A percentile compares a stretch with the other conserved stretches of the same genome.
Evolutionary conservation across 176 grass and related monocot genomes (phyloP).

Genomic region (Thalia dealbata): DNA sequence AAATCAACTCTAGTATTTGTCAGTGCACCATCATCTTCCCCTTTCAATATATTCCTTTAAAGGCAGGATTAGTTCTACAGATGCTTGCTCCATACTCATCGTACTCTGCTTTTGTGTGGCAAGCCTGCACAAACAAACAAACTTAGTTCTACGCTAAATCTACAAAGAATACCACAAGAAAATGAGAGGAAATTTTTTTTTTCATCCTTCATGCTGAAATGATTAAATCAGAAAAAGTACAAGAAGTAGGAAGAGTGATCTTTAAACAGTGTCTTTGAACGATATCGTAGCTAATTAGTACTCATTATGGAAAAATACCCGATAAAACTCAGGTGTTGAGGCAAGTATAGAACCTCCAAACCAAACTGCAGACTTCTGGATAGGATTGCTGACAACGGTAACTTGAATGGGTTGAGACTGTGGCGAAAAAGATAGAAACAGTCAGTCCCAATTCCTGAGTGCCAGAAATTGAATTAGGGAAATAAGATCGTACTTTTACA

Average conservation of each 20-base stretch:
- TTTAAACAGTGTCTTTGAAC: not conserved
- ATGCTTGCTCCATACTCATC: conserved; percentile 95
- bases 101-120: conserved; percentile 98
- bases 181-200: not conserved
- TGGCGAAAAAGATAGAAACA: conserved; percentile 10
- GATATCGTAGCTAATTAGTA: not conserved
- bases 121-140: conserved; percentile 37
- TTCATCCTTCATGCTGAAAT: not conserved
- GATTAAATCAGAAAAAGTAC: not conserved
- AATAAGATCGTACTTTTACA: conserved; percentile 40
- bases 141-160: not conserved
- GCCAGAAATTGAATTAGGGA: conserved; percentile 23
- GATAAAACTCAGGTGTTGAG: conserved; percentile 88
- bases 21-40: not conserved
- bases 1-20: too few species aligned
- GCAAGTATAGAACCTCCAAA: conserved; percentile 98
- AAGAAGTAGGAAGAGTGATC: too few species aligned
- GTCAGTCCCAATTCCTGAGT: not conserved
- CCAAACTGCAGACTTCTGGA: conserved; percentile 97
- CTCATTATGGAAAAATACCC: conserved; percentile 41
- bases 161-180: not conserved
- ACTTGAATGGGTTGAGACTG: conserved; percentile 95
- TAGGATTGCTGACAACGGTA: conserved; percentile 85
- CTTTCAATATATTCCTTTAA: conserved; percentile 93
- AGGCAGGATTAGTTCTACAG: conserved; percentile 83